phyloP scores from a whole-genome alignment of 1,284 basidiomycete species.

The Rhodofomes roseus region DNA sequence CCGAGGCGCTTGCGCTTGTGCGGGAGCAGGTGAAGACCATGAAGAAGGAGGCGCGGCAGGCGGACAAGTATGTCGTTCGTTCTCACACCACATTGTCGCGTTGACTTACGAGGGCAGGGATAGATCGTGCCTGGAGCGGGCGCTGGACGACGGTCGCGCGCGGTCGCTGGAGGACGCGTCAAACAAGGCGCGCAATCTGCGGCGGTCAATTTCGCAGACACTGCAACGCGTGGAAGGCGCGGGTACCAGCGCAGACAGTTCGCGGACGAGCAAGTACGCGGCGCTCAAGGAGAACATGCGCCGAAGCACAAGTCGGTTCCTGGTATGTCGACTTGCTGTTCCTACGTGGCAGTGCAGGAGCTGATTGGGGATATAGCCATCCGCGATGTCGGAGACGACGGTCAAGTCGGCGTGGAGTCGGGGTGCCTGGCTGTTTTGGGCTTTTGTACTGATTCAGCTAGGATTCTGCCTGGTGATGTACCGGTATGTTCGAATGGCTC shows the following conservation, averaged over 20 bases:
- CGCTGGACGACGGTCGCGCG: slow-evolving; percentile 41
- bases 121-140: slow-evolving; percentile 33
- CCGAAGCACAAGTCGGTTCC: slow-evolving; percentile 26
- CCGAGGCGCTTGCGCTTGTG: slow-evolving; percentile 52
- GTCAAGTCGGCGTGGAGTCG: slow-evolving; percentile 16
- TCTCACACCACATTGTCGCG: slow-evolving; percentile 4
- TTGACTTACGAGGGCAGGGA: slow-evolving; percentile 10
- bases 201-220: slow-evolving; percentile 41
- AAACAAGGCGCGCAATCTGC: slow-evolving; percentile 42
- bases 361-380: background rate
- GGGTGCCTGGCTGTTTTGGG: slow-evolving; percentile 20
- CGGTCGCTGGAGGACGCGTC: slow-evolving; percentile 54
- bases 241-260: slow-evolving; percentile 22
- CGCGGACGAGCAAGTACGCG: slow-evolving; percentile 33
- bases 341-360: background rate
- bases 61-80: slow-evolving; percentile 43
- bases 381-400: slow-evolving; percentile 6
- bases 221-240: slow-evolving; percentile 32
- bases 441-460: slow-evolving; percentile 22
- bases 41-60: slow-evolving; percentile 48
- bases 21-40: slow-evolving; percentile 54
- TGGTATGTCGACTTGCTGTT: slow-evolving; percentile 26
- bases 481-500: slow-evolving; percentile 18
- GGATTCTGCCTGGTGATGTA: slow-evolving; percentile 24
- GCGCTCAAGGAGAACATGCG: slow-evolving; percentile 34